A percentile compares a stretch with the other conserved stretches of the same genome.
Conservation (phyloP, 192 early-diverging fungal genomes). For the Coemansia reversa region DNA sequence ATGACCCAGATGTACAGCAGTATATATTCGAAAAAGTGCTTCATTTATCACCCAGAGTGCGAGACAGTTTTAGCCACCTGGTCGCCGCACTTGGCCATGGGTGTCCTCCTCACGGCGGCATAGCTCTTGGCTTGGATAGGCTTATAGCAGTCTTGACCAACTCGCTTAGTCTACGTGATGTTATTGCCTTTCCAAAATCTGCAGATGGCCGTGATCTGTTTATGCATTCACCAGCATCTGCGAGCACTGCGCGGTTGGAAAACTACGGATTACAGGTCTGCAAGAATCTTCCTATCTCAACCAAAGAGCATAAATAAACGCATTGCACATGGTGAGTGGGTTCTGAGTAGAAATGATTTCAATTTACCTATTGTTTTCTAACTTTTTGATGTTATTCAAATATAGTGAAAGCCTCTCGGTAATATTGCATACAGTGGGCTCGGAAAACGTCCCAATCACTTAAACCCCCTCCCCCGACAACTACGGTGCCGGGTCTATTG, state of each 20-base stretch:
- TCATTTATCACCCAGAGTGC: constrained; percentile 57
- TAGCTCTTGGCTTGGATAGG: constrained; percentile 82
- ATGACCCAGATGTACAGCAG: constrained; percentile 72
- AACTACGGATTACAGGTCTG: constrained; percentile 62
- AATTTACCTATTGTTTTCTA: too few species aligned
- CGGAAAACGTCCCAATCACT: too few species aligned
- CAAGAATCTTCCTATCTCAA: background rate
- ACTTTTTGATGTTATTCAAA: too few species aligned
- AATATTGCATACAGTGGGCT: too few species aligned
- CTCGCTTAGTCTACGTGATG: constrained; percentile 75
- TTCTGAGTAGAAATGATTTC: too few species aligned
- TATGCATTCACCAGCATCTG: constrained; percentile 68
- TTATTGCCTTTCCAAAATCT: constrained; percentile 92
- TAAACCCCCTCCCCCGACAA: too few species aligned
- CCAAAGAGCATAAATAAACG: too few species aligned
- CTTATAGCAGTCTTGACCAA: constrained; percentile 73
- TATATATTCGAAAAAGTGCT: constrained; percentile 74
- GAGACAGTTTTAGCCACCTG: constrained; percentile 73
- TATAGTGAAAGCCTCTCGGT: too few species aligned
- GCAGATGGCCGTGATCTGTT: constrained; percentile 78
- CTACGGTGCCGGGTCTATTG: too few species aligned
- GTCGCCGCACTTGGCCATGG: constrained; percentile 76
- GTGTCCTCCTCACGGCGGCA: constrained; percentile 88
- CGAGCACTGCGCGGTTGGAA: constrained; percentile 60
- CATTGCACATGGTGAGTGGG: too few species aligned